Evolutionary conservation across 2,329 filamentous ascomycete species (phyloP).

Genomic region (Pezizomycotina sp.): DNA sequence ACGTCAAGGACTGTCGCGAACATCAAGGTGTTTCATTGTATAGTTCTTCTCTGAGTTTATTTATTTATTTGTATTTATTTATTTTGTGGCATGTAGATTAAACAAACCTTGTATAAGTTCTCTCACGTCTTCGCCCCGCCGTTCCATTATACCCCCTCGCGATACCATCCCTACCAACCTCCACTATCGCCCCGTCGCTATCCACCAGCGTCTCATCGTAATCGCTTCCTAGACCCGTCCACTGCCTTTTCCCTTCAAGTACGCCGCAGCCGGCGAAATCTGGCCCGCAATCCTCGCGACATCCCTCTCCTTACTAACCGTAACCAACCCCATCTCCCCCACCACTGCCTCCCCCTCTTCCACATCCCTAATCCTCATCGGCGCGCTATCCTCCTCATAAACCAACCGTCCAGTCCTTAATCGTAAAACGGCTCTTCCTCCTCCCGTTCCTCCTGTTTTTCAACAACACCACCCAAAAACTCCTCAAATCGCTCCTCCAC

Average conservation of each 20-base stretch:
- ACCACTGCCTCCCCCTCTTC: slow-evolving; percentile 26
- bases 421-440: slow-evolving; percentile 19
- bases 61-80: too few species aligned
- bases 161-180: slow-evolving; percentile 74
- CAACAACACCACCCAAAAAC: slow-evolving; percentile 35
- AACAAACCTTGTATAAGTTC: too few species aligned
- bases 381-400: slow-evolving; percentile 40
- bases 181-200: slow-evolving; percentile 49
- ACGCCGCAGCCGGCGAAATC: slow-evolving; percentile 83
- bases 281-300: slow-evolving; percentile 69
- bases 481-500: slow-evolving; percentile 78
- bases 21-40: too few species aligned
- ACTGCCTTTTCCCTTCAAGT: slow-evolving; percentile 63
- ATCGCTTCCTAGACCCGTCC: slow-evolving; percentile 82
- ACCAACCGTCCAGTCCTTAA: slow-evolving; percentile 25
- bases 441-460: slow-evolving; percentile 21
- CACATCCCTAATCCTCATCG: slow-evolving; percentile 39
- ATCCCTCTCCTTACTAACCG: slow-evolving; percentile 44
- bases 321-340: slow-evolving; percentile 41
- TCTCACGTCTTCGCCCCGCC: slow-evolving; percentile 32
- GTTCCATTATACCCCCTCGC: slow-evolving; percentile 70
- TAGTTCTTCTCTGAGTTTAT: too few species aligned
- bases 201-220: slow-evolving; percentile 45
- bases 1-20: too few species aligned
- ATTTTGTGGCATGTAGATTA: too few species aligned